phyloP scores from a whole-genome alignment of 441 rosid species.

The Lagerstroemia fauriei region DNA sequence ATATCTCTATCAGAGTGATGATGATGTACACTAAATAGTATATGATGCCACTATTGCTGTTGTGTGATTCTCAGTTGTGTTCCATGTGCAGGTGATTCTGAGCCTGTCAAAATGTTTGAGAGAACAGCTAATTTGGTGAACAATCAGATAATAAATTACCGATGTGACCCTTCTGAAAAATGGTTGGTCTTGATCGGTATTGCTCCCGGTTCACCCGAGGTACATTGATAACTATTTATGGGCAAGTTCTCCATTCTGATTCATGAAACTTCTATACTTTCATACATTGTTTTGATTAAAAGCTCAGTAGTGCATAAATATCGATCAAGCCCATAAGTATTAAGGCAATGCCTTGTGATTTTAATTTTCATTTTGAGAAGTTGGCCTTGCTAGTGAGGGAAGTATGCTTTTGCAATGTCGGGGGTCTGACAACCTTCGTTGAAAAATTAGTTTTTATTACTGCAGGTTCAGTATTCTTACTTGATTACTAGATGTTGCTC shows the following conservation, averaged over 20 bases:
- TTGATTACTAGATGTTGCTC: neutral
- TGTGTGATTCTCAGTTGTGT: constrained; percentile 15
- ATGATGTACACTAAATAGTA: neutral
- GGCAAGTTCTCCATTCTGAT: neutral
- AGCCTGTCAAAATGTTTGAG: constrained; percentile 95
- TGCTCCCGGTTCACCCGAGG: constrained; percentile 99
- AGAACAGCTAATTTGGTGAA: constrained; percentile 88
- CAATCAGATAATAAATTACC: constrained; percentile 96
- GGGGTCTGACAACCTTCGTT: too few species aligned
- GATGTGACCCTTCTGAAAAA: constrained; percentile 94
- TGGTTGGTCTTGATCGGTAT: constrained; percentile 98
- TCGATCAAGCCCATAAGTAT: neutral
- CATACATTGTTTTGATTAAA: neutral
- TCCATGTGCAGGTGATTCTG: constrained; percentile 76
- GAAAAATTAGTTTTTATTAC: too few species aligned
- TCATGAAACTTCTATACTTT: neutral
- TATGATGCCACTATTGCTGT: neutral
- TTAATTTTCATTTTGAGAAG: neutral
- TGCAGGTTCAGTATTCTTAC: too few species aligned
- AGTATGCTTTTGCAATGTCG: neutral
- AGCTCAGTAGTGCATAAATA: neutral
- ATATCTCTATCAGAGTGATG: neutral
- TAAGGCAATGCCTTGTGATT: too few species aligned
- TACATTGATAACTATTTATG: constrained; percentile 32
- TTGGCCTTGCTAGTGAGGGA: neutral